Evolutionary conservation across 495 filamentous ascomycete genomes (phyloP).

Genomic region (Letharia lupina): DNA sequence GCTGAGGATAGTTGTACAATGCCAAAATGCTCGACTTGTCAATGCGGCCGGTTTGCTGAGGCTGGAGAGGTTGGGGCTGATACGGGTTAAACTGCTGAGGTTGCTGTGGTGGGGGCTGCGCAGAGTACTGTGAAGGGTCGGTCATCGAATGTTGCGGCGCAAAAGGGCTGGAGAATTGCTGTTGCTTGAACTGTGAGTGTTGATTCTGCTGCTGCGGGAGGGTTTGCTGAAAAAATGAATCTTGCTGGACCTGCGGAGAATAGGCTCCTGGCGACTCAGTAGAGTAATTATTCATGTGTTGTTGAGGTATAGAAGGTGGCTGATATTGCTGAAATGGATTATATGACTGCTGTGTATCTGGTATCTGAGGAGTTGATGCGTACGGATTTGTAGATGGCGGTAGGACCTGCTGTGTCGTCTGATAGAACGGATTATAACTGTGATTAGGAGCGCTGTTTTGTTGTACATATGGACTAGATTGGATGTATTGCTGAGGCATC

Average conservation of each 20-base stretch:
- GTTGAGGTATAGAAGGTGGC: constrained; percentile 46
- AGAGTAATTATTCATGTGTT: constrained; percentile 20
- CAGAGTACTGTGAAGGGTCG: constrained; percentile 28
- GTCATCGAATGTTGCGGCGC: constrained; percentile 28
- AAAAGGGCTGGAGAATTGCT: constrained; percentile 29
- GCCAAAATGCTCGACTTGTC: constrained; percentile 85
- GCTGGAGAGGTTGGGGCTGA: constrained; percentile 33
- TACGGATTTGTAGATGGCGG: constrained; percentile 21
- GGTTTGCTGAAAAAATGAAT: constrained; percentile 28
- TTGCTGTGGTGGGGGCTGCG: constrained; percentile 27
- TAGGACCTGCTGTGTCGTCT: constrained; percentile 33
- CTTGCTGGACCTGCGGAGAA: constrained; percentile 33
- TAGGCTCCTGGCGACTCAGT: constrained; percentile 30
- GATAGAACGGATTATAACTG: constrained; percentile 62
- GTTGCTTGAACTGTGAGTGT: constrained; percentile 22
- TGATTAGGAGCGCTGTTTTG: constrained; percentile 36
- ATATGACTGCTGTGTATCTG: constrained; percentile 13
- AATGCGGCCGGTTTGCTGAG: constrained; percentile 42
- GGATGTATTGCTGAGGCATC: constrained; percentile 44
- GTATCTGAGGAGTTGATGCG: constrained; percentile 29
- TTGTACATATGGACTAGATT: constrained; percentile 36
- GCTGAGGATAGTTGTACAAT: constrained; percentile 73
- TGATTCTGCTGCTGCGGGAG: constrained; percentile 32
- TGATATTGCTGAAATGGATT: constrained; percentile 30
- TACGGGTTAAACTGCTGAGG: constrained; percentile 26